Evolutionary conservation across 768 basidiomycete genomes (phyloP), one percentile per base, ranked within the genome.

Genomic region (Lactarius pseudohatsudake): DNA sequence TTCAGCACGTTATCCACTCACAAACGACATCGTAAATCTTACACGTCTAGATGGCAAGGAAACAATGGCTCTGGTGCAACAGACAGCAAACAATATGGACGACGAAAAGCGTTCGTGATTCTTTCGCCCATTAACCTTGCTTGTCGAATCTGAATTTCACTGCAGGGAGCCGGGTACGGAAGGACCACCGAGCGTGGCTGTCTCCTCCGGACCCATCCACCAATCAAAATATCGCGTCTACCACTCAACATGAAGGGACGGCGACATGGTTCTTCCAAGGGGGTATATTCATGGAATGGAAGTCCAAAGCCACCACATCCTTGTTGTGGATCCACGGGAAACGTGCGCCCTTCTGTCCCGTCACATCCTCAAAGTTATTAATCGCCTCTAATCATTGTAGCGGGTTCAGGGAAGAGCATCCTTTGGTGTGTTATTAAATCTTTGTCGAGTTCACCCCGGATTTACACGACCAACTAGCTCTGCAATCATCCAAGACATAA

Each of bases 251-350:
- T 16, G n/a, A 11, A 9, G 36, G 57, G 22, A 58, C 57, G 36
- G 38, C 38, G 2, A 38, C 20, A 13, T 58, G 57, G 36, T 22
- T 57, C n/a, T 22, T 58, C n/a, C 18, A 38, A 11, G 57, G n/a
- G 4, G n/a, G 4, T 15, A 50, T 26, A 4, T 50, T 26, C 47
- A 13, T 13, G n/a, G 22, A 26, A 50, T 50, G 47, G 47, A 22
- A 26, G 11, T n/a, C 10, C 22, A 22, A 50, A 4, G 4, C 22
- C 1, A 50, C 10, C 5, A 50, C 47, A 13, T 61, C 59, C 32
- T n/a, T 61, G 41, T 50, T 61, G 16, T 61, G 59, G 59, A 13
- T 61, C n/a, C 40, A 61, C 41, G 59, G 43, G 41, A 61, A 61
- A 50, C 59, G 59, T 60, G 7, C 7, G 59, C 3, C 20, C 4